phyloP scores from a whole-genome alignment of 495 filamentous ascomycete species.

The Xylaria cubensis region DNA sequence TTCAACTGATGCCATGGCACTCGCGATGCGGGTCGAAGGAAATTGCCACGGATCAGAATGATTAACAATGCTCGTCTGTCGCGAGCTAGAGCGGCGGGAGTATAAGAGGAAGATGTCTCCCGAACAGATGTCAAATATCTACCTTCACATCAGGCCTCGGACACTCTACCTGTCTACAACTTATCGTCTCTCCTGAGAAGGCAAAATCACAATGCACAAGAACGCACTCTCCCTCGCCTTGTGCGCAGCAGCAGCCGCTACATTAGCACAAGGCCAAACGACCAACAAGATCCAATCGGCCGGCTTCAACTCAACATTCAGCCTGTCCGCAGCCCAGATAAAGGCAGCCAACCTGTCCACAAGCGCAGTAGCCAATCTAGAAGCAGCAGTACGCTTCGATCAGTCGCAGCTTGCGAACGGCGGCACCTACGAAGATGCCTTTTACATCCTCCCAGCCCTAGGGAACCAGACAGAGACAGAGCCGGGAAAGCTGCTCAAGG shows the following conservation, averaged over 20 bases:
- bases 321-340: constrained; percentile 41
- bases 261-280: background rate
- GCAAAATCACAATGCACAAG: background rate
- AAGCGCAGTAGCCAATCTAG: constrained; percentile 30
- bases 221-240: background rate
- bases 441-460: constrained; percentile 37
- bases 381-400: constrained; percentile 46
- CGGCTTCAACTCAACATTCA: constrained; percentile 49
- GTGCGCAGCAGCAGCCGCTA: background rate
- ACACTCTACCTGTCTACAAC: background rate
- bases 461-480: too few relatives aligned
- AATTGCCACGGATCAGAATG: background rate
- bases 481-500: constrained; percentile 44
- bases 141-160: background rate
- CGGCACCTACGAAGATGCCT: constrained; percentile 34
- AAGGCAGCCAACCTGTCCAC: constrained; percentile 36
- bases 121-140: background rate
- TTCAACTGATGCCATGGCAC: background rate
- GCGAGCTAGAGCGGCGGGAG: background rate
- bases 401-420: constrained; percentile 48
- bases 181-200: background rate
- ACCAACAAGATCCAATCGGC: constrained; percentile 24
- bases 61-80: background rate
- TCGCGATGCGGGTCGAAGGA: background rate
- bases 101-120: background rate